Evolutionary conservation across 2,329 filamentous ascomycete species (phyloP).

Genomic region (Biscogniauxia mediterranea): DNA sequence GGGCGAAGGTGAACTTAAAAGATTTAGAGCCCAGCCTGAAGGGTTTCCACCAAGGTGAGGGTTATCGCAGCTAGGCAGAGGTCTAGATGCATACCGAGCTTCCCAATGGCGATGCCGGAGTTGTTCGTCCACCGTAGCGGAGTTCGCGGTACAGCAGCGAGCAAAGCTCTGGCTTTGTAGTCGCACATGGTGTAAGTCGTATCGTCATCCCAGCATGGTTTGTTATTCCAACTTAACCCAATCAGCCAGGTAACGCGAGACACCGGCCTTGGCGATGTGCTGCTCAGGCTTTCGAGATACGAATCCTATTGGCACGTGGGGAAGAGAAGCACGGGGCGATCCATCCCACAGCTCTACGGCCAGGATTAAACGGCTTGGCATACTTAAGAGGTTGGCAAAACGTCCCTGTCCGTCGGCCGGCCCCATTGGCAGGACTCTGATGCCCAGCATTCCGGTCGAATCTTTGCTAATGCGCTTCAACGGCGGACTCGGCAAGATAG

Average conservation of each 20-base stretch:
- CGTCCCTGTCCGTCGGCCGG: no score
- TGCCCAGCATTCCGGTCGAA: background rate
- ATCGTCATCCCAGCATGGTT: background rate
- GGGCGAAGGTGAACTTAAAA: background rate
- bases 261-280: background rate
- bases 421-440: background rate
- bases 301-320: background rate
- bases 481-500: background rate
- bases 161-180: background rate
- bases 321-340: background rate
- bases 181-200: background rate
- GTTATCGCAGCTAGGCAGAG: background rate
- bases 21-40: background rate
- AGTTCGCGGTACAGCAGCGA: background rate
- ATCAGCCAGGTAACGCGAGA: conserved; percentile 1
- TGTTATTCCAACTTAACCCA: background rate
- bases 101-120: background rate
- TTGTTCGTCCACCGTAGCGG: background rate
- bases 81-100: background rate
- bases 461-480: background rate
- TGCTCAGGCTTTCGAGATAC: background rate
- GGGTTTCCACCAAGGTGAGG: background rate
- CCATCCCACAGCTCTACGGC: background rate
- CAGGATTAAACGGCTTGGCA: background rate
- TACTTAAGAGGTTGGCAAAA: background rate